phyloP scores from a whole-genome alignment of 2,329 filamentous ascomycete species.

The Ilyonectria robusta region DNA sequence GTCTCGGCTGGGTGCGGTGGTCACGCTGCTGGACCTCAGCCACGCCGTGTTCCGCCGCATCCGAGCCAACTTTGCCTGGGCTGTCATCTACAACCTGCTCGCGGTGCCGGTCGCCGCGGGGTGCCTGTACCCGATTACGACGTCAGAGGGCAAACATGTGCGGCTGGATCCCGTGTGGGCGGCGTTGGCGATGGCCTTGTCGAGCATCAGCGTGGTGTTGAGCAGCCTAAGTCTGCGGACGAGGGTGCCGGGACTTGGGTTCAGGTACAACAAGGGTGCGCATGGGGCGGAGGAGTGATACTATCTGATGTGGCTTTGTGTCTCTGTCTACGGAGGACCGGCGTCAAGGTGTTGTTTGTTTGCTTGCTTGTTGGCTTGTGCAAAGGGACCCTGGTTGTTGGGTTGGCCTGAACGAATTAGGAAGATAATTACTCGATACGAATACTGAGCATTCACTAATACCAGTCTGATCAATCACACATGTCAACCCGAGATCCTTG shows the following conservation, averaged over 20 bases:
- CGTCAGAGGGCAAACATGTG: slow-evolving; percentile 67
- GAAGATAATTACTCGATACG: neutral
- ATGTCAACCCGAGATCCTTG: neutral
- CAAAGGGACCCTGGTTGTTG: neutral
- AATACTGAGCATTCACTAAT: neutral
- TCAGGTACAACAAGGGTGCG: slow-evolving; percentile 48
- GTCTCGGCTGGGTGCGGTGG: slow-evolving; percentile 77
- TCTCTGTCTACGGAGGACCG: neutral
- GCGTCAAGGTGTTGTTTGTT: neutral
- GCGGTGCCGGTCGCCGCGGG: slow-evolving; percentile 87
- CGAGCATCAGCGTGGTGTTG: slow-evolving; percentile 88
- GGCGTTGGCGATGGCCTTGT: slow-evolving; percentile 91
- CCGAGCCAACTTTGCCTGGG: slow-evolving; percentile 89
- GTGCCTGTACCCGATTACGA: slow-evolving; percentile 74
- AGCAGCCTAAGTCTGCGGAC: slow-evolving; percentile 82
- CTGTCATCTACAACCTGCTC: slow-evolving; percentile 83
- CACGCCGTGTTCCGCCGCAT: slow-evolving; percentile 82
- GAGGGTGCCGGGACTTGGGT: slow-evolving; percentile 60
- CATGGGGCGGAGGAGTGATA: slow-evolving; percentile 20
- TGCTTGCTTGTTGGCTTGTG: neutral
- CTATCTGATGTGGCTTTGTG: neutral
- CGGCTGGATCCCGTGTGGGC: slow-evolving; percentile 87
- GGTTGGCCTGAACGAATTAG: neutral
- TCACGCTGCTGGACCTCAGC: slow-evolving; percentile 81
- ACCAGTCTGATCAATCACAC: neutral